These are phyloP conservation scores for Pyrrhoderma noxium DNA, from an alignment of 1,284 basidiomycete genomes.

Conservation along the genomic window DNA sequence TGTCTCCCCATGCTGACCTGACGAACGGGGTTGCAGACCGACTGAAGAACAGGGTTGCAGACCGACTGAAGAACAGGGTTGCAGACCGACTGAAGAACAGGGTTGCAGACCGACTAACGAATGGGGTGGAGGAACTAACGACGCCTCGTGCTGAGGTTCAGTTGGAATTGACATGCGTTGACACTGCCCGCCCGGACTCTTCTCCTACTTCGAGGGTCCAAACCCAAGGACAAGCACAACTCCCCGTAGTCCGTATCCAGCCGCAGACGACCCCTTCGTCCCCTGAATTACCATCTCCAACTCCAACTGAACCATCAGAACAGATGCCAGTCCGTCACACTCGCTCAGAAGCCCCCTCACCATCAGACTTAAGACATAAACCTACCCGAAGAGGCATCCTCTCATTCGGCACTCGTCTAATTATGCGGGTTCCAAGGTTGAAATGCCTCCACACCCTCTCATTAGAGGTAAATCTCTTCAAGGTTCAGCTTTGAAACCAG, in stretches of 20 bases:
- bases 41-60: too few species aligned
- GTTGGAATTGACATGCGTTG: slow-evolving; percentile 29
- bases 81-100: too few species aligned
- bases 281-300: slow-evolving; percentile 21
- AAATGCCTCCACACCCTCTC: slow-evolving; percentile 57
- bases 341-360: slow-evolving; percentile 38
- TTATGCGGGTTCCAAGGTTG: slow-evolving; percentile 9
- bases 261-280: slow-evolving; percentile 21
- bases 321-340: slow-evolving; percentile 19
- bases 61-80: too few species aligned
- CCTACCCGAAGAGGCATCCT: slow-evolving; percentile 10
- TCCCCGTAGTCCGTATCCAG: slow-evolving; percentile 23
- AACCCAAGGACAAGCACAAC: slow-evolving; percentile 21
- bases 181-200: slow-evolving; percentile 26
- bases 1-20: not conserved
- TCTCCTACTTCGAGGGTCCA: slow-evolving; percentile 20
- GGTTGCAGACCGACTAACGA: slow-evolving; percentile 24
- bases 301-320: slow-evolving; percentile 13
- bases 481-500: slow-evolving; percentile 37
- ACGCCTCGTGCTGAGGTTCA: slow-evolving; percentile 30
- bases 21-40: slow-evolving; percentile 18
- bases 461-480: slow-evolving; percentile 64
- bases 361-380: slow-evolving; percentile 27
- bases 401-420: slow-evolving; percentile 11
- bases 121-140: slow-evolving; percentile 14